Conservation (phyloP, 2,329 filamentous ascomycete genomes). For the Parafenestella ontariensis region DNA sequence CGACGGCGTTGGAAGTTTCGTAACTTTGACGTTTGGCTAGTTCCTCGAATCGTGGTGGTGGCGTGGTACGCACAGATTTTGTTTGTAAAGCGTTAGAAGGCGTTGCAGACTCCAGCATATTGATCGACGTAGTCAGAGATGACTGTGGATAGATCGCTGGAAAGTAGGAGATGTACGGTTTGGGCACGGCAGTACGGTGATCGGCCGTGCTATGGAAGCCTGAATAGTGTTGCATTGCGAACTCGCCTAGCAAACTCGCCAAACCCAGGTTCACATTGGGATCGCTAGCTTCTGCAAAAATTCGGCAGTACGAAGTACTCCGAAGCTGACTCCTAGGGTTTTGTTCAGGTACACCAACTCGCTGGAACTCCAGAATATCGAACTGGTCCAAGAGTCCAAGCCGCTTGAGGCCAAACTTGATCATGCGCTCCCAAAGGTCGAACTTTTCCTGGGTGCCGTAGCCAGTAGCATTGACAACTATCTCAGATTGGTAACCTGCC, state of each 20-base stretch:
- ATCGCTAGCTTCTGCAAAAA: constrained; percentile 39
- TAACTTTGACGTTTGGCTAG: constrained; percentile 33
- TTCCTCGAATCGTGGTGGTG: constrained; percentile 22
- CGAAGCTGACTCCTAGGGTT: constrained; percentile 38
- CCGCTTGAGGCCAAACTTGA: constrained; percentile 53
- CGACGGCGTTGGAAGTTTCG: constrained; percentile 43
- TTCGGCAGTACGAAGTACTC: constrained; percentile 42
- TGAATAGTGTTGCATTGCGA: constrained; percentile 42
- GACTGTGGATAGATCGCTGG: constrained; percentile 38
- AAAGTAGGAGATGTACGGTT: constrained; percentile 43
- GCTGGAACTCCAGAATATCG: constrained; percentile 63
- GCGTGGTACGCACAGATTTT: constrained; percentile 17
- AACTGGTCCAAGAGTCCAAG: constrained; percentile 49
- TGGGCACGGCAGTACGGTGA: constrained; percentile 38
- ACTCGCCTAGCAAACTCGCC: constrained; percentile 29
- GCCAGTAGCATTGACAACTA: constrained; percentile 43
- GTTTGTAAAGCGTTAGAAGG: background rate
- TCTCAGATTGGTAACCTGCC: constrained; percentile 51
- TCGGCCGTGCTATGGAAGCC: constrained; percentile 42
- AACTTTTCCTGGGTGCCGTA: constrained; percentile 60
- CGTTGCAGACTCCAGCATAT: constrained; percentile 38
- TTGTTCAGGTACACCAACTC: constrained; percentile 36
- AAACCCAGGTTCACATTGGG: constrained; percentile 29
- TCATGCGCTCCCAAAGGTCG: constrained; percentile 57
- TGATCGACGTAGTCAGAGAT: constrained; percentile 37